Evolutionary conservation across 306 rosid genomes (phyloP), one percentile per base, ranked within the genome.

Genomic region (Cucurbita moschata): DNA sequence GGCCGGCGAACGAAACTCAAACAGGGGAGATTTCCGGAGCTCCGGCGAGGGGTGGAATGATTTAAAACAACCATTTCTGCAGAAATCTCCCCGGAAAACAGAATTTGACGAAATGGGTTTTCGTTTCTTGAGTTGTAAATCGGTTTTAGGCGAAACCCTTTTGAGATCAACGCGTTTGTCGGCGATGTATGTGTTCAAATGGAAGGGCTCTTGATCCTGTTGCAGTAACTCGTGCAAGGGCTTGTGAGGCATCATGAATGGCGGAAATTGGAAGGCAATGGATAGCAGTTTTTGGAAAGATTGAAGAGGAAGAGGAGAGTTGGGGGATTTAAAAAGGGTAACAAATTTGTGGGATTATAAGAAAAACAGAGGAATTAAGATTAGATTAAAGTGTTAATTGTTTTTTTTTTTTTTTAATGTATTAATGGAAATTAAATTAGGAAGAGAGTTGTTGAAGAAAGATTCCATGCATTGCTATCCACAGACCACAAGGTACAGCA

Each of bases 151-250:
- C 3, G 84, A 76, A 26, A 84, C 57, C 67, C 56, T 76, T 80
- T 81, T 84, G 15, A 88, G 71, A 30, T 79, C 80, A 59, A 18
- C 71, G 2, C 78, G 86, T 50, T 76, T 77, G 39, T 88, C 79
- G 1, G 88, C 85, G 82, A 88, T 85, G 91, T 83, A 85, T 68
- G 53, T 73, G 21, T 73, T 80, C 26, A 88, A 86, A 73, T 76
- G 78, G 76, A 88, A 88, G 5, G 91, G 95, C 9, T 88, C 95
- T 80, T 88, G 95, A 37, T 86, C 95, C 74, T 88, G 83, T 57
- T 77, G 37, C 1, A 88, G 85, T 8, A 88, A 79, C 74, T 88
- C 81, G 63, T 78, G 88, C 11, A 88, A 73, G 76, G 69, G 38
- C 79, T 81, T 88, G 14, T 81, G 88, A 26, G 87, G 69, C 95